phyloP scores from a whole-genome alignment of 2,329 filamentous ascomycete genomes.

The Aspergillus sp. region DNA sequence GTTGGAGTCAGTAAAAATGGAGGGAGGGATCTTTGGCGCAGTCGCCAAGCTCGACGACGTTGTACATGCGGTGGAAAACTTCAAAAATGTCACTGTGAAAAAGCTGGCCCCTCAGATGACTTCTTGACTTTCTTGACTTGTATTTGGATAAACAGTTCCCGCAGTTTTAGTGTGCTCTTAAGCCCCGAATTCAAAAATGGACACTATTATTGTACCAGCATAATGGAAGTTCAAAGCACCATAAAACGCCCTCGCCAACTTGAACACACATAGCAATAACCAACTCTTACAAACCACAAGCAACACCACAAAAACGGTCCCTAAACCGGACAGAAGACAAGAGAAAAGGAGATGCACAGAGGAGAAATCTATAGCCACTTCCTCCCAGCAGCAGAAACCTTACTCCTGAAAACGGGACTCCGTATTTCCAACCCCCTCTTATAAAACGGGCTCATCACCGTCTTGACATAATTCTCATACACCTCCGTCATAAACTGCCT shows the following conservation, averaged over 20 bases:
- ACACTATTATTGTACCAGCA: not conserved
- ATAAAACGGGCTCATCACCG: slow-evolving; percentile 97
- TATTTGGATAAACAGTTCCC: not conserved
- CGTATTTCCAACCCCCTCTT: slow-evolving; percentile 77
- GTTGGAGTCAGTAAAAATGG: slow-evolving; percentile 47
- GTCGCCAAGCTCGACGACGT: slow-evolving; percentile 41
- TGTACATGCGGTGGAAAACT: slow-evolving; percentile 43
- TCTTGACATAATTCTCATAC: slow-evolving; percentile 96
- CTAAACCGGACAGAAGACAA: slow-evolving; percentile 3
- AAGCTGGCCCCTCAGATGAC: slow-evolving; percentile 44
- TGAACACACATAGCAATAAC: not conserved
- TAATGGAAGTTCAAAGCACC: not conserved
- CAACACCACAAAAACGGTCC: no score
- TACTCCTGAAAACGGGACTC: slow-evolving; percentile 80
- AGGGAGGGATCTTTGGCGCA: slow-evolving; percentile 48
- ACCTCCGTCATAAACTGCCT: slow-evolving; percentile 93
- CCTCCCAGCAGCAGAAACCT: slow-evolving; percentile 82
- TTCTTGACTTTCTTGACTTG: slow-evolving; percentile 12
- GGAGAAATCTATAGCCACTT: slow-evolving; percentile 72
- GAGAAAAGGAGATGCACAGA: not conserved
- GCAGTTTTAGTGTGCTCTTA: slow-evolving; percentile 2
- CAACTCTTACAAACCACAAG: not conserved
- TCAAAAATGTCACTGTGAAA: slow-evolving; percentile 42
- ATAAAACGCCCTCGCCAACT: not conserved
- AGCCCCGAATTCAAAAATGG: not conserved